Conservation (phyloP, 352 stramenopile genomes). For the Globisporangium radiosum region DNA sequence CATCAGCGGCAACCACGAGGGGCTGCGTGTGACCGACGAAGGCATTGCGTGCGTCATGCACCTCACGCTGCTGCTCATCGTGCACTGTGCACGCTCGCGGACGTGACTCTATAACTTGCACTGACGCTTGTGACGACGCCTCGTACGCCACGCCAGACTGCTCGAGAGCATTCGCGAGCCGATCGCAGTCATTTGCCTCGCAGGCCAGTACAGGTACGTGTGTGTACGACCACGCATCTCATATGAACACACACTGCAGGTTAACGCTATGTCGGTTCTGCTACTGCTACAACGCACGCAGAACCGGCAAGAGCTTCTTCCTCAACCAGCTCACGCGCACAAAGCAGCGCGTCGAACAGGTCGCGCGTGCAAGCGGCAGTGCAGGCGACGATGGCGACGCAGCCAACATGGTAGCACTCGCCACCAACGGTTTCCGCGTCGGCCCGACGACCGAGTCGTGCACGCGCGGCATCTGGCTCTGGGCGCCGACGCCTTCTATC, state of each 20-base stretch:
- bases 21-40: constrained; percentile 45
- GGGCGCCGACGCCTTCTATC: constrained; percentile 47
- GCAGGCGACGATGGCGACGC: neutral
- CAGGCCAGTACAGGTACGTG: constrained; percentile 65
- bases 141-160: constrained; percentile 23
- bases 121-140: no score
- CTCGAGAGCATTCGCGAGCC: constrained; percentile 61
- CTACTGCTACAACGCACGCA: constrained; percentile 6
- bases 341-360: neutral
- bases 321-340: constrained; percentile 66
- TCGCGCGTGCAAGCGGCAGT: neutral
- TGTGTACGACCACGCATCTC: no score
- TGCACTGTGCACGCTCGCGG: neutral
- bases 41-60: constrained; percentile 29
- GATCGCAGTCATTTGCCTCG: constrained; percentile 72
- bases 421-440: constrained; percentile 47
- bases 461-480: constrained; percentile 83
- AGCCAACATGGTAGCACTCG: no score
- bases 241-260: neutral
- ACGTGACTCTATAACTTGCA: neutral
- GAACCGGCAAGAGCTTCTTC: constrained; percentile 86
- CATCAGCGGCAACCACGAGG: constrained; percentile 40
- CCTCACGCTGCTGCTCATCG: neutral
- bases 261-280: neutral
- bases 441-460: constrained; percentile 81